Evolutionary conservation across 1,284 basidiomycete genomes (phyloP), one percentile per base, ranked within the genome.

Genomic region (Trametes polyzona): DNA sequence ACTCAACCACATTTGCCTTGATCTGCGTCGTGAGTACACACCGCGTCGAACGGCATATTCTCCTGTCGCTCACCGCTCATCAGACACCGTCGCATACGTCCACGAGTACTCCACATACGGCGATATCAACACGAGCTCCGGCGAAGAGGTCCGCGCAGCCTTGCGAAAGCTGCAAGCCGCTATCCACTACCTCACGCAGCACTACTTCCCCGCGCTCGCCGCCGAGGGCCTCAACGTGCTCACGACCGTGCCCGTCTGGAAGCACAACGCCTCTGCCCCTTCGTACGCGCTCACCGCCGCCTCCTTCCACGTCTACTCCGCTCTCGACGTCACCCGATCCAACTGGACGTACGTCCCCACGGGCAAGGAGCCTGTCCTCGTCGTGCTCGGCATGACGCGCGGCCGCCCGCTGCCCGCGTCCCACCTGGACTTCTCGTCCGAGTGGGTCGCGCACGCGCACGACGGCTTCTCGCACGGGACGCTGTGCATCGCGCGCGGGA

Each of bases 201-300:
- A 68, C 64, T 75, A 73, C 62, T 68, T 75, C 65, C 49, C 59
- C 2, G 58, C 66, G 19, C 50, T 74, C 17, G 55, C 60, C 23
- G 44, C 61, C 4, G 56, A 59, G 14, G 71, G 68, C 19, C 58
- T 70, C 32, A 63, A 73, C 63, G 61, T 75, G 47, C 50, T 75
- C 40, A 65, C 71, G 55, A 70, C 68, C 23, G 55, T 73, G 21
- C 73, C 73, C 9, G 56, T 72, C 52, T 70, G 66, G 65, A 65
- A 57, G 40, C n/a, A 60, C 12, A 59, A 58, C 37, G 21, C 47
- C 19, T 57, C 53, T 10, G 53, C 64, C 16, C 64, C 67, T 8
- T 65, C 66, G 1, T 65, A 64, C 52, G 66, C 65, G 10, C 61
- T 73, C 50, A 73, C 72, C 2, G 62, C 59, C 47, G 58, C 70